A percentile compares a stretch with the other conserved stretches of the same genome.
Conservation (phyloP, 73 alveolate species). For the Durusdinium trenchii region DNA sequence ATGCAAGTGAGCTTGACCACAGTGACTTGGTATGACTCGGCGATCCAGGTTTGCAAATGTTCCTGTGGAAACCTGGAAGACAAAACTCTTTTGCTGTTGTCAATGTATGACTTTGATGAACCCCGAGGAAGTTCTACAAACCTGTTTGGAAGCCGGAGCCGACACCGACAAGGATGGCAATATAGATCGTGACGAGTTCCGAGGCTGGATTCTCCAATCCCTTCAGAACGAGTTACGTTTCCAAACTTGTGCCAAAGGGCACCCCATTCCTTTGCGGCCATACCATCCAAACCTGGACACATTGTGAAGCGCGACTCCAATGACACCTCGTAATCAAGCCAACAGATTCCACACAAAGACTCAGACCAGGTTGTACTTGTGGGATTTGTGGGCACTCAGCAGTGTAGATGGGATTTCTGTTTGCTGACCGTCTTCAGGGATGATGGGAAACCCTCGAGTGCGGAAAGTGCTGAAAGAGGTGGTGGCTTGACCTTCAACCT, state of each 20-base stretch:
- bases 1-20: conserved; percentile 76
- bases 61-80: neutral
- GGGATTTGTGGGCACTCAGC: no score
- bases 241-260: neutral
- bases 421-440: neutral
- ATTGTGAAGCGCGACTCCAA: neutral
- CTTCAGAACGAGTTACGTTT: neutral
- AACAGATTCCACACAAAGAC: no score
- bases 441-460: conserved; percentile 58
- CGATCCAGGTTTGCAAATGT: neutral
- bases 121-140: conserved; percentile 52
- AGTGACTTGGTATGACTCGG: neutral
- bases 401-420: neutral
- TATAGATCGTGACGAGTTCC: conserved; percentile 69
- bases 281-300: neutral
- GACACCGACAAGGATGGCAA: conserved; percentile 78
- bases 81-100: neutral
- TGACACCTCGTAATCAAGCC: neutral
- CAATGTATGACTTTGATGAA: neutral
- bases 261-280: neutral
- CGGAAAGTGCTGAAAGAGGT: conserved; percentile 72
- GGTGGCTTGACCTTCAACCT: neutral
- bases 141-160: conserved; percentile 57
- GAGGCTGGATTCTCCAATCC: neutral
- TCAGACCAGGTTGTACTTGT: no score